phyloP scores from a whole-genome alignment of 2,329 filamentous ascomycete species.

The Cytospora piceae region DNA sequence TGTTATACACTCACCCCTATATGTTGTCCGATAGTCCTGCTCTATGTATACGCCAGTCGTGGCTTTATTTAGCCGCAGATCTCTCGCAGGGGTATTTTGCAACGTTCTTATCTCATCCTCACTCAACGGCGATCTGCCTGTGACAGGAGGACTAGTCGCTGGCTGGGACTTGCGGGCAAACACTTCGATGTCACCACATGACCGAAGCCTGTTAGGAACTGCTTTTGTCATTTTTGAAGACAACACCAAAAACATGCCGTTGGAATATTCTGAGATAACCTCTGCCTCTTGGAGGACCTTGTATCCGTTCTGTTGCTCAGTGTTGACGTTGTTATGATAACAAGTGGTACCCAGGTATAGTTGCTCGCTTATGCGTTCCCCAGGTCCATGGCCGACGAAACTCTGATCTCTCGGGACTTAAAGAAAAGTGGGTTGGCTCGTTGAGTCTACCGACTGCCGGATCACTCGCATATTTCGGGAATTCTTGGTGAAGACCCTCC shows the following conservation, averaged over 20 bases:
- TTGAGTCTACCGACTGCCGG: conserved; percentile 20
- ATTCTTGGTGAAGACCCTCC: conserved; percentile 21
- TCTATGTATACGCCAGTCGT: not conserved
- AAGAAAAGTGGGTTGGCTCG: not conserved
- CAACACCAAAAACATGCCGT: too few relatives aligned
- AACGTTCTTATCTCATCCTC: not conserved
- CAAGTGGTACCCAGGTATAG: not conserved
- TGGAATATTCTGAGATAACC: too few relatives aligned
- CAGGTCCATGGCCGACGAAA: not conserved
- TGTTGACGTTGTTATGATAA: not conserved
- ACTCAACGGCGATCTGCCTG: too few relatives aligned
- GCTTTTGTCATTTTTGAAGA: too few relatives aligned
- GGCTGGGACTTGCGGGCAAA: not conserved
- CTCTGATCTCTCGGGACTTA: not conserved
- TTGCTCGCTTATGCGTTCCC: not conserved
- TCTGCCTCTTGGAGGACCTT: too few relatives aligned
- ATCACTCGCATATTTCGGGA: conserved; percentile 21
- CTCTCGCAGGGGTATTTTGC: not conserved
- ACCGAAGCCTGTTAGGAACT: not conserved
- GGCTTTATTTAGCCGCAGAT: not conserved
- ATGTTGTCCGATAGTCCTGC: not conserved
- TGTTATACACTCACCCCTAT: not conserved
- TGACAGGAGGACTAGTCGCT: not conserved
- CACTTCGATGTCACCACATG: not conserved
- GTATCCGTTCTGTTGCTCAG: not conserved